Evolutionary conservation across 139 green algal genomes (phyloP).

Genomic region (Penium margaritaceum): DNA sequence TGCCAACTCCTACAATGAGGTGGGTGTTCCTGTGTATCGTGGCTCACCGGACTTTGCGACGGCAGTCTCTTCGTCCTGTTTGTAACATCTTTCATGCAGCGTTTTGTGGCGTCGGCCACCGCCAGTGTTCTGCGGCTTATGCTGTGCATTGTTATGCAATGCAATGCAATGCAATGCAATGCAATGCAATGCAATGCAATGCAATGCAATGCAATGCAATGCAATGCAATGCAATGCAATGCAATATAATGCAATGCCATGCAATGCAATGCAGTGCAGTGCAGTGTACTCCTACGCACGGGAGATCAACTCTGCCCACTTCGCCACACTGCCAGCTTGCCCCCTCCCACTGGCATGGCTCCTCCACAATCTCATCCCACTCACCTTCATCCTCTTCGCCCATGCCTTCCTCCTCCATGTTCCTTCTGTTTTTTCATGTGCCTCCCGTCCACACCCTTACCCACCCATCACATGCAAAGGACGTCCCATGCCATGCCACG

Average conservation of each 20-base stretch:
- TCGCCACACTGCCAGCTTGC: no score
- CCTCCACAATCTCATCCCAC: neutral
- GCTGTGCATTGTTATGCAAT: neutral
- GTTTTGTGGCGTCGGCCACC: neutral
- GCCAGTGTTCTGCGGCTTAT: neutral
- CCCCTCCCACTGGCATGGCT: no score
- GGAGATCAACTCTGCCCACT: no score
- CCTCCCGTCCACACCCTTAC: neutral
- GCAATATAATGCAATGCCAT: no score
- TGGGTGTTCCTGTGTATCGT: neutral
- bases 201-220: no score
- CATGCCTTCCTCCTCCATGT: neutral
- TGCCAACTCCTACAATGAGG: conserved; percentile 25
- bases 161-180: neutral
- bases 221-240: no score
- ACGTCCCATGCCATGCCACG: no score
- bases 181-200: no score
- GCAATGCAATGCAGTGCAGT: no score
- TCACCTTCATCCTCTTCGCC: neutral
- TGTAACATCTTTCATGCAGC: neutral
- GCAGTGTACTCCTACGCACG: no score
- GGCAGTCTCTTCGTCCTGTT: neutral
- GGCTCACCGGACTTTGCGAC: neutral
- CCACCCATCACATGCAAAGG: neutral
- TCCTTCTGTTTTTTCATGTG: neutral